Evolutionary conservation across 495 filamentous ascomycete genomes (phyloP).

Genomic region (Sordaria brevicollis): DNA sequence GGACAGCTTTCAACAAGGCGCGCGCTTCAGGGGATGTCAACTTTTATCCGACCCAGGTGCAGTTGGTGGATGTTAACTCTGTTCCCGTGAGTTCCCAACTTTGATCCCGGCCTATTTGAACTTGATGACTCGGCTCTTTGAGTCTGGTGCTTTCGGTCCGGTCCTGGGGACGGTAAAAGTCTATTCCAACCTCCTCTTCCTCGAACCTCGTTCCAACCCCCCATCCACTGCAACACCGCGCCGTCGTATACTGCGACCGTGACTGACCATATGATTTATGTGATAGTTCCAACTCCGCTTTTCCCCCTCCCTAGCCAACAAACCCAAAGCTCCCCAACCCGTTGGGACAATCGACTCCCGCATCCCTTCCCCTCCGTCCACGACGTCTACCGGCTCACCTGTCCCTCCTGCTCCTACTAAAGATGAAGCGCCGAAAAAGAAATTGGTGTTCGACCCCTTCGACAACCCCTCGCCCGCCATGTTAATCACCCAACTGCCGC

Average conservation of each 20-base stretch:
- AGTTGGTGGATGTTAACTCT: conserved; percentile 41
- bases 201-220: no score
- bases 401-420: not conserved
- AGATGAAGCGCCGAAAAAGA: not conserved
- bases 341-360: conserved; percentile 16
- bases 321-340: conserved; percentile 43
- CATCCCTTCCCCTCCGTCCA: conserved; percentile 8
- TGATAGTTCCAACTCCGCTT: conserved; percentile 64
- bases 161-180: not conserved
- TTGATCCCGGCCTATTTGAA: no score
- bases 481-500: conserved; percentile 47
- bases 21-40: conserved; percentile 42
- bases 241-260: no score
- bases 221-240: no score
- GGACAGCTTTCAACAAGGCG: conserved; percentile 42
- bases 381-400: not conserved
- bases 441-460: conserved; percentile 52
- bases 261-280: no score
- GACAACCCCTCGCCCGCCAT: conserved; percentile 52
- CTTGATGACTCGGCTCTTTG: not conserved
- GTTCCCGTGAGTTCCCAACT: conserved; percentile 45
- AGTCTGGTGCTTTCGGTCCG: not conserved
- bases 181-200: not conserved
- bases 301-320: conserved; percentile 65
- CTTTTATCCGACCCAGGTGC: conserved; percentile 51